Conservation (phyloP, 176 grass and related monocot species). For the Rhipidocladum racemiflorum region DNA sequence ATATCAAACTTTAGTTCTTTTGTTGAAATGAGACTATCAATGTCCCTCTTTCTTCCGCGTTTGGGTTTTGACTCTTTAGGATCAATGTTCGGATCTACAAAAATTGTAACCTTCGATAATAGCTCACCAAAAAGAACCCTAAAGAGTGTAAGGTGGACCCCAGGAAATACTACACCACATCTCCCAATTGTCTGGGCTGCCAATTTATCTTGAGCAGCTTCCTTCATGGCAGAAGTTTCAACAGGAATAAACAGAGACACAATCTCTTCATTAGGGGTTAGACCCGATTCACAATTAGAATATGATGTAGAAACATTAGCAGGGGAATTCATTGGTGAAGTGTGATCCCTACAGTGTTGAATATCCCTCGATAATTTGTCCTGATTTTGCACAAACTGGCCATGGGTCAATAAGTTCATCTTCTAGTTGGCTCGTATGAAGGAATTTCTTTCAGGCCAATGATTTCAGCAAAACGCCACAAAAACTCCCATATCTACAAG, state of each 20-base stretch:
- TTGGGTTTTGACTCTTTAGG: slow-evolving; percentile 86
- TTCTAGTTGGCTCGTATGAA: slow-evolving; percentile 81
- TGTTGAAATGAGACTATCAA: slow-evolving; percentile 51
- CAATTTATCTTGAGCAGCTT: slow-evolving; percentile 64
- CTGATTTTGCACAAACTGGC: slow-evolving; percentile 56
- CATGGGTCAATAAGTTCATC: slow-evolving; percentile 95
- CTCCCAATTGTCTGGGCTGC: slow-evolving; percentile 65
- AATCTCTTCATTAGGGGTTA: slow-evolving; percentile 53
- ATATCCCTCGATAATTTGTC: slow-evolving; percentile 39
- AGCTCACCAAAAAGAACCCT: slow-evolving; percentile 82
- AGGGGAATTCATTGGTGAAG: slow-evolving; percentile 41
- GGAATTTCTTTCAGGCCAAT: slow-evolving; percentile 79
- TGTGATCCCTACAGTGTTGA: slow-evolving; percentile 43
- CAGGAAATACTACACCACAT: slow-evolving; percentile 68
- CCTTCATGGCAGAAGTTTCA: slow-evolving; percentile 60
- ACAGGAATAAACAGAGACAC: slow-evolving; percentile 58
- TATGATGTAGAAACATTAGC: slow-evolving; percentile 51
- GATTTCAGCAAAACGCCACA: slow-evolving; percentile 72
- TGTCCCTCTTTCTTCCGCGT: slow-evolving; percentile 83
- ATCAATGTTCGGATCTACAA: slow-evolving; percentile 84
- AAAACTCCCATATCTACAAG: slow-evolving; percentile 86
- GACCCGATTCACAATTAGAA: slow-evolving; percentile 50
- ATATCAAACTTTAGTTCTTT: slow-evolving; percentile 79
- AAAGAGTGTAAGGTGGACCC: slow-evolving; percentile 70
- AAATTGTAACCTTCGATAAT: slow-evolving; percentile 62